These are phyloP conservation scores for Brettanomyces anomalus DNA, from an alignment of 805 yeast genomes.

Conservation along the genomic window DNA sequence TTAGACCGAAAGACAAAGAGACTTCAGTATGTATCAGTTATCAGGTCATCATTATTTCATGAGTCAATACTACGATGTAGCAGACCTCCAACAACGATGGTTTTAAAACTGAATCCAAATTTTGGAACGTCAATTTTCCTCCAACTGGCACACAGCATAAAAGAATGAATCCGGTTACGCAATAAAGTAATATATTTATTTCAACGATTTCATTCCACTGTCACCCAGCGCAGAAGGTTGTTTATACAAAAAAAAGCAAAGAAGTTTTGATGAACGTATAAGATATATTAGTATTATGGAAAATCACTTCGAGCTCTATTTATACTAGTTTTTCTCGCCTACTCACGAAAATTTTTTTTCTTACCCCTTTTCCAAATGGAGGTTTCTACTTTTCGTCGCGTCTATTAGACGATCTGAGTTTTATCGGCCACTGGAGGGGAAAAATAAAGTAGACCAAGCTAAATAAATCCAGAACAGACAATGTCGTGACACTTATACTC, in stretches of 20 bases:
- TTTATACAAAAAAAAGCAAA: neutral
- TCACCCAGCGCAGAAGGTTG: conserved; percentile 8
- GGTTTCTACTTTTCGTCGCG: no score
- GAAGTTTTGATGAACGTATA: no score
- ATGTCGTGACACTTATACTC: neutral
- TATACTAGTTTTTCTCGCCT: no score
- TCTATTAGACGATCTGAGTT: no score
- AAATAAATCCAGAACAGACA: no score
- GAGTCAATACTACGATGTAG: conserved; percentile 50
- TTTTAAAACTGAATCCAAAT: conserved; percentile 61
- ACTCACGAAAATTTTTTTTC: no score
- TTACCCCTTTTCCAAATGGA: no score
- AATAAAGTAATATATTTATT: neutral
- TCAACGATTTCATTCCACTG: conserved; percentile 4
- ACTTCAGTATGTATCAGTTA: conserved; percentile 52
- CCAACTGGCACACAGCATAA: conserved; percentile 19
- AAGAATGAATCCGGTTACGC: conserved; percentile 1
- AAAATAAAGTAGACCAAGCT: no score
- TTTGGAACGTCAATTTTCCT: conserved; percentile 21
- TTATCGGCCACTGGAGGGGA: no score
- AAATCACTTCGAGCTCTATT: no score
- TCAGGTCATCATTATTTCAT: conserved; percentile 97
- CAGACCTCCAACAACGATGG: conserved; percentile 98
- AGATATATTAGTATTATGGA: no score
- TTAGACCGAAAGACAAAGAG: neutral